These are phyloP conservation scores for Debaryomyces psychrophilus DNA, from an alignment of 1,139 yeast genomes.

Conservation along the genomic window DNA sequence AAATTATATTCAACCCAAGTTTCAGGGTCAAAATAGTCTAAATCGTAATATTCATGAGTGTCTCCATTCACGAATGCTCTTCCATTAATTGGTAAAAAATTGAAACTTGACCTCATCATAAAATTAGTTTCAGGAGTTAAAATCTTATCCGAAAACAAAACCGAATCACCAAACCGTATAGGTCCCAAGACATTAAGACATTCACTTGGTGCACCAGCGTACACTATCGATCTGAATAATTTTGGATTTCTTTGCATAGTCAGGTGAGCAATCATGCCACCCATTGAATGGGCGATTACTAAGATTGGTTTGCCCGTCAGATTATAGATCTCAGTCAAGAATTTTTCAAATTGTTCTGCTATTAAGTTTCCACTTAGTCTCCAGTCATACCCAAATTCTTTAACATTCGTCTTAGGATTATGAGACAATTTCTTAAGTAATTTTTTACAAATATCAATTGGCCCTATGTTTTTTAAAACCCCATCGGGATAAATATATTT, in stretches of 20 bases:
- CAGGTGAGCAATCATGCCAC: slow-evolving; percentile 83
- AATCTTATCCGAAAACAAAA: slow-evolving; percentile 71
- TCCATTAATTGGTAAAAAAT: slow-evolving; percentile 76
- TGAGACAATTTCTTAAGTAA: slow-evolving; percentile 56
- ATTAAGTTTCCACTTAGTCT: slow-evolving; percentile 64
- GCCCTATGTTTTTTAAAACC: slow-evolving; percentile 80
- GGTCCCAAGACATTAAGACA: slow-evolving; percentile 90
- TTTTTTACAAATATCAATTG: slow-evolving; percentile 74
- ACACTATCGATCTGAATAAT: slow-evolving; percentile 70
- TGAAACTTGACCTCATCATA: slow-evolving; percentile 83
- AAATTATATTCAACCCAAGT: slow-evolving; percentile 78
- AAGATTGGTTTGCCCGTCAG: slow-evolving; percentile 57
- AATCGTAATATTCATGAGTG: slow-evolving; percentile 58
- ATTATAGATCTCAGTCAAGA: slow-evolving; percentile 45
- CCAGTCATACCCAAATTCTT: slow-evolving; percentile 92
- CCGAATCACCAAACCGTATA: slow-evolving; percentile 76
- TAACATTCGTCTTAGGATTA: slow-evolving; percentile 65
- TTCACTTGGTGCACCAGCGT: slow-evolving; percentile 83
- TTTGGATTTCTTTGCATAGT: slow-evolving; percentile 70
- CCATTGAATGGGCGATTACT: slow-evolving; percentile 91
- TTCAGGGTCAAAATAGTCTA: slow-evolving; percentile 79
- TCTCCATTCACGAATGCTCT: slow-evolving; percentile 66
- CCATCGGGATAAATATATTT: slow-evolving; percentile 70
- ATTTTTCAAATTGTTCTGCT: slow-evolving; percentile 51
- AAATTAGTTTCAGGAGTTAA: slow-evolving; percentile 82